Conservation (phyloP, 1,284 basidiomycete species). For the Ganoderma lucidum region DNA sequence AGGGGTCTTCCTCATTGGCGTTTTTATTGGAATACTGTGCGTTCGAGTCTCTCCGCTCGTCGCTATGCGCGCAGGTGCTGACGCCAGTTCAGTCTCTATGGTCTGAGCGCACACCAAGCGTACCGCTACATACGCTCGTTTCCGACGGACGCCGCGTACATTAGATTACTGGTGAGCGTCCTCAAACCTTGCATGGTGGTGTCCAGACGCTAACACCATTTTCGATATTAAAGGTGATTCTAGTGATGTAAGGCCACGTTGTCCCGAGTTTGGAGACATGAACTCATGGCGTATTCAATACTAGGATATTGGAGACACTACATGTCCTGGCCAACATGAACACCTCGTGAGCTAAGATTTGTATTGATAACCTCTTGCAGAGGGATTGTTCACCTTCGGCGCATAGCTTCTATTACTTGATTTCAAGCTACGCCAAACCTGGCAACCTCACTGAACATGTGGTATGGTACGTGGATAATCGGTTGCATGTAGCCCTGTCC, state of each 20-base stretch:
- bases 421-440: constrained; percentile 1
- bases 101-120: constrained; percentile 18
- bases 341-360: background rate
- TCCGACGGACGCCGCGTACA: constrained; percentile 15
- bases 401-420: constrained; percentile 14
- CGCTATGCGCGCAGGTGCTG: background rate
- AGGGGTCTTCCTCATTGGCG: constrained; percentile 6
- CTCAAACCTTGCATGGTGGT: background rate
- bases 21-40: constrained; percentile 10
- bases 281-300: background rate
- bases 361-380: too few species aligned
- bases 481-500: background rate
- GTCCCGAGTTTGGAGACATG: background rate
- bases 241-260: constrained; percentile 5
- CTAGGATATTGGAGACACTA: constrained; percentile 13
- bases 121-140: constrained; percentile 23
- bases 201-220: background rate
- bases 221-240: constrained; percentile 2
- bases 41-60: background rate
- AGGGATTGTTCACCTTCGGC: background rate
- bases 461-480: constrained; percentile 1
- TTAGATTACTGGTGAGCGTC: constrained; percentile 16
- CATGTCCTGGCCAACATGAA: constrained; percentile 13
- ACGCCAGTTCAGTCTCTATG: constrained; percentile 17
- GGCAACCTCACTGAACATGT: background rate